Conservation (phyloP, 305 asterid species). For the Fraxinus platypoda region DNA sequence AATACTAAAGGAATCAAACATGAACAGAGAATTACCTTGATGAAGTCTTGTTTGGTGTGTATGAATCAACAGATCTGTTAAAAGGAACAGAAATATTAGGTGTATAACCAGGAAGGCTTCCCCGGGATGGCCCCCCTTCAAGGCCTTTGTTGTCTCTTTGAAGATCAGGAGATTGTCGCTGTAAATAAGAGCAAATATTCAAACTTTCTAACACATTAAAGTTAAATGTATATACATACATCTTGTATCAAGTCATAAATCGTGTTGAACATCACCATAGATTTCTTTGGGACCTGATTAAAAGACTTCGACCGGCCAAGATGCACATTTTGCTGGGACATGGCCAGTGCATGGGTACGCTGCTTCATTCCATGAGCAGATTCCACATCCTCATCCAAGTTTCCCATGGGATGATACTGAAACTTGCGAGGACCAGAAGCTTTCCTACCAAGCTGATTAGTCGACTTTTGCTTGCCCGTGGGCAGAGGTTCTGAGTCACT, state of each 20-base stretch:
- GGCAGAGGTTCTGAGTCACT: constrained; percentile 57
- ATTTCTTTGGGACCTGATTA: constrained; percentile 45
- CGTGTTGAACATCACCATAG: constrained; percentile 36
- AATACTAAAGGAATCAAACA: not conserved
- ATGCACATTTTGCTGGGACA: constrained; percentile 46
- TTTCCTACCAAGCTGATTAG: constrained; percentile 48
- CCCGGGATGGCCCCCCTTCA: constrained; percentile 40
- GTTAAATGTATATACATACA: not conserved
- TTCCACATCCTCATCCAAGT: constrained; percentile 58
- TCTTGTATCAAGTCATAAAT: constrained; percentile 12
- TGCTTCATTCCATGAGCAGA: constrained; percentile 47
- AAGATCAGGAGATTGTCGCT: constrained; percentile 52
- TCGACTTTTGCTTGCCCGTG: constrained; percentile 56
- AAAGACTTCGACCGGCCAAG: constrained; percentile 46
- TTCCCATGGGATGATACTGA: constrained; percentile 90
- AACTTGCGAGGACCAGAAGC: constrained; percentile 63
- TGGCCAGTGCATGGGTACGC: constrained; percentile 36
- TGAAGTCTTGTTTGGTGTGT: constrained; percentile 34
- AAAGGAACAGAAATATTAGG: constrained; percentile 40
- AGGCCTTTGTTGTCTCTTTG: constrained; percentile 42
- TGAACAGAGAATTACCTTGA: constrained; percentile 46
- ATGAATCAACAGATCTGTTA: constrained; percentile 41
- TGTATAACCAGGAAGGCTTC: constrained; percentile 36
- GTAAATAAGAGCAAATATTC: constrained; percentile 27
- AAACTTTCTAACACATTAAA: constrained; percentile 12